Conservation (phyloP, 352 stramenopile species). For the Globisporangium megalacanthum region DNA sequence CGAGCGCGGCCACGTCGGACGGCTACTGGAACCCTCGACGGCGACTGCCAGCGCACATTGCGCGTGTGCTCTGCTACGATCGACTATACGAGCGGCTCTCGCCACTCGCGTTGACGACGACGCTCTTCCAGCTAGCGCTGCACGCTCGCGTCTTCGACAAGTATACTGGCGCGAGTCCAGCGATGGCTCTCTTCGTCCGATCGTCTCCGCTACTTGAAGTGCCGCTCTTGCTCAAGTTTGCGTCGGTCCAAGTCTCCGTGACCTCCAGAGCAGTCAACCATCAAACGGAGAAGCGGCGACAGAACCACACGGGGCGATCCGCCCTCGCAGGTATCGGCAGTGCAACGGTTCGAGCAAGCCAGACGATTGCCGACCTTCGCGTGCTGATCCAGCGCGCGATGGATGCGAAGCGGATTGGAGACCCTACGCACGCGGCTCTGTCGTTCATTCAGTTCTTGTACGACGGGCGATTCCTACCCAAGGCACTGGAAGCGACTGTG, state of each 20-base stretch:
- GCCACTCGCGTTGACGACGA: slow-evolving; percentile 11
- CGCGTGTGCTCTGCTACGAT: slow-evolving; percentile 1
- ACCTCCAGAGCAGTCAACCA: background rate
- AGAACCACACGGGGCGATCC: background rate
- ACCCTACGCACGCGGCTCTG: background rate
- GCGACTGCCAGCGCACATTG: background rate
- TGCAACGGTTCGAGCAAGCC: background rate
- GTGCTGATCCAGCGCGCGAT: slow-evolving; percentile 1
- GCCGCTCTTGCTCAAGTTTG: slow-evolving; percentile 24
- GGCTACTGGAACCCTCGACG: slow-evolving; percentile 6
- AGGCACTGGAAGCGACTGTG: slow-evolving; percentile 16
- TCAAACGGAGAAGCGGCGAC: background rate
- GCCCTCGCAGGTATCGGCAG: slow-evolving; percentile 13
- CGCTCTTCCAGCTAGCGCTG: slow-evolving; percentile 28
- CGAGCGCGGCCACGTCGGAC: background rate
- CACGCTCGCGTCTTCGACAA: slow-evolving; percentile 18
- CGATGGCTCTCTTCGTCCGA: background rate
- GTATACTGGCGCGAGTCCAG: background rate
- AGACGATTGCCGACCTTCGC: slow-evolving; percentile 2
- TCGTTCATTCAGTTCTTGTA: slow-evolving; percentile 23
- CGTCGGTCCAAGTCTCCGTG: slow-evolving; percentile 1
- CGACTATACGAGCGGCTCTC: slow-evolving; percentile 2
- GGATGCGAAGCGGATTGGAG: background rate
- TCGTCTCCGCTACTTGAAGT: background rate
- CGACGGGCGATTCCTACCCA: slow-evolving; percentile 18